Conservation (phyloP, 257 asterid genomes). For the Linaria vulgaris region DNA sequence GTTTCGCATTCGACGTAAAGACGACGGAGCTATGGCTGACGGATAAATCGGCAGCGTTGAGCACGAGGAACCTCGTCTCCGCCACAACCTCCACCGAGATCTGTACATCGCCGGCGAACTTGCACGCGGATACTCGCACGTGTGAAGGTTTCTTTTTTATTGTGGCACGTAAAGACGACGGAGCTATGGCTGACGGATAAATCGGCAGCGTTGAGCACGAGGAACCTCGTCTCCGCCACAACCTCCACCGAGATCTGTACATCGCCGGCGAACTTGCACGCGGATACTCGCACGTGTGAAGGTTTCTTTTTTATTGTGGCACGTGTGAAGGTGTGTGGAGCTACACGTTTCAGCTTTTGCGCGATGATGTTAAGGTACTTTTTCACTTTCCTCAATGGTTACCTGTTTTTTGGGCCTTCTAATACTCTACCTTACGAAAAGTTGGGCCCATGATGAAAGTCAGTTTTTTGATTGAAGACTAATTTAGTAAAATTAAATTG, state of each 20-base stretch:
- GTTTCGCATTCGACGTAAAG: conserved; percentile 48
- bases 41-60: conserved; percentile 81
- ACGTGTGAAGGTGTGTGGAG: too few relatives aligned
- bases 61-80: conserved; percentile 70
- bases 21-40: conserved; percentile 52
- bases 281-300: neutral
- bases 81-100: conserved; percentile 67
- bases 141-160: conserved; percentile 44
- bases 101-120: conserved; percentile 72
- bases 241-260: conserved; percentile 55
- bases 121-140: conserved; percentile 70
- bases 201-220: conserved; percentile 86
- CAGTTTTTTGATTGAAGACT: too few relatives aligned
- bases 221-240: conserved; percentile 60
- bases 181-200: conserved; percentile 56
- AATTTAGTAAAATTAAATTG: too few relatives aligned
- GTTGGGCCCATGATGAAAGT: too few relatives aligned
- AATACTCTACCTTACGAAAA: too few relatives aligned
- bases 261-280: conserved; percentile 82
- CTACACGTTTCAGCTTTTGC: neutral
- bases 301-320: neutral
- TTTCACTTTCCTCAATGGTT: too few relatives aligned
- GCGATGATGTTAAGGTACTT: too few relatives aligned
- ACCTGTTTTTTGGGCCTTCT: too few relatives aligned
- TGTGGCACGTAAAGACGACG: too few relatives aligned